phyloP scores from a whole-genome alignment of 2,329 filamentous ascomycete genomes.

The Alternaria sp. region DNA sequence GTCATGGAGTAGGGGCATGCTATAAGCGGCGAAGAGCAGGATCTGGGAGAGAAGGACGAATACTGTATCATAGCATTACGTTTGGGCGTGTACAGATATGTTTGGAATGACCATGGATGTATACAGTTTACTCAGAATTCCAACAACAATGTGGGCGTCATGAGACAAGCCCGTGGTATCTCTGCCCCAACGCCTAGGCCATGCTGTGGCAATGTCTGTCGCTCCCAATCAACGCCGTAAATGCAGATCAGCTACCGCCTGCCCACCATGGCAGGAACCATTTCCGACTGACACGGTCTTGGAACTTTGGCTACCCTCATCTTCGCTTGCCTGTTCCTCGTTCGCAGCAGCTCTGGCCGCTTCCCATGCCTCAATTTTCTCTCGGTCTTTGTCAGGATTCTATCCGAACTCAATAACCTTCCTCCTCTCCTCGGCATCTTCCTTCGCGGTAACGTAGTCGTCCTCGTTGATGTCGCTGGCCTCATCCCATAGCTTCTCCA shows the following conservation, averaged over 20 bases:
- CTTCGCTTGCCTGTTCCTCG: background rate
- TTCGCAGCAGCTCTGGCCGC: background rate
- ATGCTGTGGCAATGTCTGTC: conserved; percentile 17
- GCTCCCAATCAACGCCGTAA: conserved; percentile 5
- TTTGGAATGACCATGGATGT: conserved; percentile 41
- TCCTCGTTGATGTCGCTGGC: conserved; percentile 87
- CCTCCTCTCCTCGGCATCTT: conserved; percentile 69
- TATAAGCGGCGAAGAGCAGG: background rate
- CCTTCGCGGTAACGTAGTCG: conserved; percentile 76
- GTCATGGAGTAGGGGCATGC: conserved; percentile 76
- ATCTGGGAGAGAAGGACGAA: conserved; percentile 8
- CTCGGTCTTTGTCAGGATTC: background rate
- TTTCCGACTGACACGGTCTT: background rate
- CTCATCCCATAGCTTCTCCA: conserved; percentile 84
- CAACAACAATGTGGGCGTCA: conserved; percentile 24
- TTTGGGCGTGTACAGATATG: conserved; percentile 48
- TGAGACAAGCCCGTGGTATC: conserved; percentile 36
- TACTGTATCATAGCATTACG: conserved; percentile 46
- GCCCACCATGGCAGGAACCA: background rate
- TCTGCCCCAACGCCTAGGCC: conserved; percentile 35
- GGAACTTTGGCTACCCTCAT: background rate
- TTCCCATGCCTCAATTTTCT: background rate
- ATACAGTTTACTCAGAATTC: conserved; percentile 28
- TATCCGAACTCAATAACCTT: conserved; percentile 53
- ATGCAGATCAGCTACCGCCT: background rate